phyloP scores from a whole-genome alignment of 139 green algal genomes.

The Chlamydomonas schloesseri region DNA sequence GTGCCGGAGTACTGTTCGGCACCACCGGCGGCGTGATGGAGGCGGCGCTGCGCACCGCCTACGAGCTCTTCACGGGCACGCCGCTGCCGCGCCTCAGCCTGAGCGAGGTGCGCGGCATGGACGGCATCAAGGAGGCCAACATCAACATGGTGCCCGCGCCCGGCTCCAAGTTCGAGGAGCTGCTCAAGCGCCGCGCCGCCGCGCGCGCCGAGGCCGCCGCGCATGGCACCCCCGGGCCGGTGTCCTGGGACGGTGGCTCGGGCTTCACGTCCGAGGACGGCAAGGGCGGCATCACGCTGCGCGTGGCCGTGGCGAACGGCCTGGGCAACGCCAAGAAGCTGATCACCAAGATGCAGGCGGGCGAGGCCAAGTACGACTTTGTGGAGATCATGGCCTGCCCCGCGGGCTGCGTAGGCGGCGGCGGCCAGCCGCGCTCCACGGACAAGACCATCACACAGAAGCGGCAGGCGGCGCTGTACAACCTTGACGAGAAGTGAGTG shows the following conservation, averaged over 20 bases:
- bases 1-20: slow-evolving; percentile 73
- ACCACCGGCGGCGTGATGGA: slow-evolving; percentile 86
- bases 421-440: slow-evolving; percentile 69
- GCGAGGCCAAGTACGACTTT: slow-evolving; percentile 67
- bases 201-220: background rate
- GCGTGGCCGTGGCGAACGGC: slow-evolving; percentile 70
- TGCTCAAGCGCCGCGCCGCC: background rate
- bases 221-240: background rate
- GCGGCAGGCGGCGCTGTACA: slow-evolving; percentile 67
- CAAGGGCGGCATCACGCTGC: slow-evolving; percentile 47
- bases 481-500: slow-evolving; percentile 43
- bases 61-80: slow-evolving; percentile 58
- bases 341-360: slow-evolving; percentile 57
- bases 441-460: slow-evolving; percentile 70
- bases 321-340: slow-evolving; percentile 85
- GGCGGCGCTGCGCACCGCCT: slow-evolving; percentile 44
- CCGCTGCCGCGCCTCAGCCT: slow-evolving; percentile 51
- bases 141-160: slow-evolving; percentile 51
- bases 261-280: background rate
- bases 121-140: slow-evolving; percentile 73
- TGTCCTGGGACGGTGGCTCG: slow-evolving; percentile 26
- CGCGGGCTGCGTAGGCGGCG: slow-evolving; percentile 76
- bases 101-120: slow-evolving; percentile 71
- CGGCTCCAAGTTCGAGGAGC: slow-evolving; percentile 25
- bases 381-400: slow-evolving; percentile 76